Base-by-base conservation (phyloP, 2,329 filamentous ascomycete species). In the Aspergillus fijiensis region DNA sequence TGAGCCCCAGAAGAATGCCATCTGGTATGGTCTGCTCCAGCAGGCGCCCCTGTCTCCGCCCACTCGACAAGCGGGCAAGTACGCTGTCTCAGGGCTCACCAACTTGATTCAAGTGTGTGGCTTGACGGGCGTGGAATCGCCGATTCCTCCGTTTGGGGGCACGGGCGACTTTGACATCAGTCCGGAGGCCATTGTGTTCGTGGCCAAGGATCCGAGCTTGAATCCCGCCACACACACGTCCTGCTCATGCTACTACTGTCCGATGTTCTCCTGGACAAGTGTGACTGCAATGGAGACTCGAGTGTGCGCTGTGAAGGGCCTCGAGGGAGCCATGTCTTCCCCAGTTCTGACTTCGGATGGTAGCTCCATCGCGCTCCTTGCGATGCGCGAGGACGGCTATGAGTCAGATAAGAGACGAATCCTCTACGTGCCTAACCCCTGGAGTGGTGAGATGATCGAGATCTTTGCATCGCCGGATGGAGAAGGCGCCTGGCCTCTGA, bases 11-110 rank as follows among this genome's bases (percentile, higher is more conserved):
- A 77, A 75, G 56, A 82, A 81, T 62, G 69, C 81, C 0, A 78
- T 84, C 49, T 84, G 77, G 69, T 80, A 79, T 66, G 82, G 79
- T 25, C 68, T 81, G 42, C 70, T 84, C 16, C 72, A 78, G 63
- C 76, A 72, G 58, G 69, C 74, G 19, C 71, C 77, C 14, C 63
- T 77, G 29, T 69, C 74, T 11, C 73, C 77, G 3, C 71, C 71
- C 9, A 74, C 72, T 19, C 68, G 75, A 31, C 71, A 72, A 54
- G 74, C 76, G 16, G 74, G 74, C 19, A 76, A 73, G 56, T 78
- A 74, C 58, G 66, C 72, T 16, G 51, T 81, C 16, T 77, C 78
- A 1, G 74, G 74, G 4, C 68, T 81, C 19, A 80, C 74, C 4
- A 82, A 81, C 63, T 58, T 79, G 60, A 75, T 78, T 7, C 64